phyloP scores from a whole-genome alignment of 2,329 filamentous ascomycete genomes.

The Xylaria sp. region DNA sequence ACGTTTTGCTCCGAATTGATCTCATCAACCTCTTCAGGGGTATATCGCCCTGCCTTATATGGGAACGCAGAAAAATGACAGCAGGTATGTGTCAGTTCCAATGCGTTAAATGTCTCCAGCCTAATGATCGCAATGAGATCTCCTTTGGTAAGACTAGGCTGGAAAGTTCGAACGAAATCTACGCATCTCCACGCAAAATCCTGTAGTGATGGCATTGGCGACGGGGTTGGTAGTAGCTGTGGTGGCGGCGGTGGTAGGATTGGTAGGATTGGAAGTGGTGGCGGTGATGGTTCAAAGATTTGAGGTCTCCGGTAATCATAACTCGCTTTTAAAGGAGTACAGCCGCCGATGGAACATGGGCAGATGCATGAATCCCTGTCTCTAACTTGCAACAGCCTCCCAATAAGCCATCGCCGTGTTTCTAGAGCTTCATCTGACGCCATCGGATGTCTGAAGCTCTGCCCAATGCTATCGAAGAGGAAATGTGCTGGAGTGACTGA shows the following conservation, averaged over 20 bases:
- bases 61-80: not conserved
- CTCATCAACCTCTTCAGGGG: conserved; percentile 11
- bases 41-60: too few relatives aligned
- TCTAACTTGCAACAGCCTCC: conserved; percentile 13
- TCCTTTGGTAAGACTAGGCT: not conserved
- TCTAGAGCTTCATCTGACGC: not conserved
- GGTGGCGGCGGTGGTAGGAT: too few relatives aligned
- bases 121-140: conserved; percentile 2
- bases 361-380: conserved; percentile 11
- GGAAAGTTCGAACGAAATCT: not conserved
- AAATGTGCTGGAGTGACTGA: conserved; percentile 15
- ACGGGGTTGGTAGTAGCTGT: too few relatives aligned
- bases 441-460: too few relatives aligned
- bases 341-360: conserved; percentile 7
- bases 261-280: too few relatives aligned
- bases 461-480: not conserved
- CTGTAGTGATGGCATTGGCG: too few relatives aligned
- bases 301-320: not conserved
- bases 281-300: not conserved
- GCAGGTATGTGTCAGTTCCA: conserved; percentile 25
- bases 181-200: too few relatives aligned
- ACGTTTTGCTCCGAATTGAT: conserved; percentile 17
- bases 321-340: conserved; percentile 4
- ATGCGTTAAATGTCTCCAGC: conserved; percentile 17
- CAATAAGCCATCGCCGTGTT: not conserved